Base-by-base conservation (phyloP, 2,329 filamentous ascomycete species). In the Coleophoma crateriformis region DNA sequence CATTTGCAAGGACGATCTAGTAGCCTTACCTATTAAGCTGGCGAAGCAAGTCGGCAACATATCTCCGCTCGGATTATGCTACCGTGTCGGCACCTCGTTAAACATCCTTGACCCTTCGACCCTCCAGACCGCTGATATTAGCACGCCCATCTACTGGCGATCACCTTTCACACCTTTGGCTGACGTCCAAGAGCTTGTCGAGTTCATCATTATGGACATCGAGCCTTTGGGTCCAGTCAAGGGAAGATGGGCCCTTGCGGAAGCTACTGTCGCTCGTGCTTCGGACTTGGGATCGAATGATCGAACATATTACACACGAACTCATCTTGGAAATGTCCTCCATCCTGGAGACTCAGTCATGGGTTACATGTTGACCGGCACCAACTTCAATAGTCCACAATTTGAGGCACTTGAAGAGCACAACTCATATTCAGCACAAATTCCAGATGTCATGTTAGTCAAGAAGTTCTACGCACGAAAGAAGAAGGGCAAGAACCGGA, bases 1-100 rank as follows among this genome's bases (percentile, higher is more conserved):
- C 1, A 90, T 99, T 45, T 97, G 94, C 76, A 96, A 96, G 69
- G 94, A 99, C 61, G 94, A 99, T 65, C 75, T 99, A 27, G 89
- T 99, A n/a, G 91, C 89, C 1, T 74, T 99, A 34, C 94, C 94
- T 1, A 84, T 96, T 55, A 90, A 90, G 59, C 75, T 97, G 51
- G 94, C 94, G 13, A 94, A 90, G 67, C 82, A 85, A 49, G 75
- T 87, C 46, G 91, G 94, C 55, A 96, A 96, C 68, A 95, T 97
- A 61, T 80, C 84, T 2, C 94, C 94, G 3, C 75, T 99, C 35
- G 82, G 86, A 1, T 75, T 99, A 35, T 97, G 94, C 74, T 82
- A 91, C 68, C 82, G 88, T 58, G 84, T 99, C 49, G 92, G 94
- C 54, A 97, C 91, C 3, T 81, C 90, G 0, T 78, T 99, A 63